phyloP scores from a whole-genome alignment of 331 rosid genomes.

The Rhamnella rubrinervis region DNA sequence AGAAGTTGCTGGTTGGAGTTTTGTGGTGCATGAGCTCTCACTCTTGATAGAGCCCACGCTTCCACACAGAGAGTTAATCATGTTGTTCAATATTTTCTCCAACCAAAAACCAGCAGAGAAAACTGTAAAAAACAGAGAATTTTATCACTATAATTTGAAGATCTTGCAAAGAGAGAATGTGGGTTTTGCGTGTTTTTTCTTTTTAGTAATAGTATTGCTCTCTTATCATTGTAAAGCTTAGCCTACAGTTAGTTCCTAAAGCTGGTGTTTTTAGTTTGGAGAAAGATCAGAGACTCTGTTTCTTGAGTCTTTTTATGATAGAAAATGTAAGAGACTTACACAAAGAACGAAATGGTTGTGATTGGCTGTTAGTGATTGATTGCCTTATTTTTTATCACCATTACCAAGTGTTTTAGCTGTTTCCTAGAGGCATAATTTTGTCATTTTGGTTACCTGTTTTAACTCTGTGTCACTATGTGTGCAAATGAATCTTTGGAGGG shows the following conservation, averaged over 20 bases:
- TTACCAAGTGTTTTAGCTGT: constrained; percentile 44
- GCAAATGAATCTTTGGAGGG: constrained; percentile 7
- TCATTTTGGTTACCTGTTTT: constrained; percentile 33
- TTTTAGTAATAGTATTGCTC: constrained; percentile 1
- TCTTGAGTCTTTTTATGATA: too few species aligned
- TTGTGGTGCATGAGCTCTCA: constrained; percentile 48
- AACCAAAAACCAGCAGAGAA: not conserved
- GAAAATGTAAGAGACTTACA: constrained; percentile 10
- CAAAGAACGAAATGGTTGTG: constrained; percentile 21
- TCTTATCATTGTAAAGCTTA: constrained; percentile 5
- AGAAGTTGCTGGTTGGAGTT: constrained; percentile 40
- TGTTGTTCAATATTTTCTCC: constrained; percentile 14
- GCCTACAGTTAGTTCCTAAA: not conserved
- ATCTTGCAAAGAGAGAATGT: not conserved
- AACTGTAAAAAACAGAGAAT: not conserved
- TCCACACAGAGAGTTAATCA: constrained; percentile 79
- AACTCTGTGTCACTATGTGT: constrained; percentile 31
- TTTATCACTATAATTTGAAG: constrained; percentile 4
- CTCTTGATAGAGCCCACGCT: constrained; percentile 59
- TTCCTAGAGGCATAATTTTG: constrained; percentile 38
- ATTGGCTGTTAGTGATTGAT: constrained; percentile 41
- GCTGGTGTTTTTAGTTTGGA: constrained; percentile 15
- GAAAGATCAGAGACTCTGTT: constrained; percentile 36
- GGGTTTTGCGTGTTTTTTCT: not conserved
- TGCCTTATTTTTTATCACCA: constrained; percentile 25